Conservation (phyloP, 169 alveolate species). For the Eimeria zaria region DNA sequence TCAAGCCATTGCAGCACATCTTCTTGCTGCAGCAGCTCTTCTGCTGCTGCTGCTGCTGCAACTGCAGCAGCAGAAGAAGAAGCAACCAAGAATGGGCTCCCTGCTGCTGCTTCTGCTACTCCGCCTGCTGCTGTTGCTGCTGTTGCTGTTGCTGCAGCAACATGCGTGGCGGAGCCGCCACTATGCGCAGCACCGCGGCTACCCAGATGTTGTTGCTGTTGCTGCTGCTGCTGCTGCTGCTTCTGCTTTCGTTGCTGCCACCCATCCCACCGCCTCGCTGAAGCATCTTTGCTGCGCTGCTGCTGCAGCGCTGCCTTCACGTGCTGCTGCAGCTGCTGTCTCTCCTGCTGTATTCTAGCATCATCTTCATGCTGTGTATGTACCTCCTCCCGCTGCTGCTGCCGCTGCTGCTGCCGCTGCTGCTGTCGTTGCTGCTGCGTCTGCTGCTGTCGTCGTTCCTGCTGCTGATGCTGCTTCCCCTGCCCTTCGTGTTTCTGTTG, state of each 20-base stretch:
- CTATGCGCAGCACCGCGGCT: neutral
- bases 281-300: constrained; percentile 17
- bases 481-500: neutral
- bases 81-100: neutral
- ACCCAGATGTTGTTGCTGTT: neutral
- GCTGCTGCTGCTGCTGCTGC: constrained; percentile 3
- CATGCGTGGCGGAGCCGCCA: neutral
- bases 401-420: constrained; percentile 21
- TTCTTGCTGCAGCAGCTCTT: neutral
- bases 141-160: neutral
- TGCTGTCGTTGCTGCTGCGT: neutral
- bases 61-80: neutral
- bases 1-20: constrained; percentile 2
- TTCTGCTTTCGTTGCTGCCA: constrained; percentile 8
- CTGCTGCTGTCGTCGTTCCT: constrained; percentile 34
- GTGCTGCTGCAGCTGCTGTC: constrained; percentile 39
- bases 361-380: neutral
- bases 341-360: neutral
- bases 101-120: neutral
- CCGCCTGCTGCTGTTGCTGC: no score
- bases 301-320: constrained; percentile 33
- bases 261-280: neutral
- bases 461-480: neutral
- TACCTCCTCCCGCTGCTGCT: neutral
- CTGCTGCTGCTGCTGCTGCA: constrained; percentile 16